Conservation (phyloP, 2,329 filamentous ascomycete species). For the Mollisia scopiformis region DNA sequence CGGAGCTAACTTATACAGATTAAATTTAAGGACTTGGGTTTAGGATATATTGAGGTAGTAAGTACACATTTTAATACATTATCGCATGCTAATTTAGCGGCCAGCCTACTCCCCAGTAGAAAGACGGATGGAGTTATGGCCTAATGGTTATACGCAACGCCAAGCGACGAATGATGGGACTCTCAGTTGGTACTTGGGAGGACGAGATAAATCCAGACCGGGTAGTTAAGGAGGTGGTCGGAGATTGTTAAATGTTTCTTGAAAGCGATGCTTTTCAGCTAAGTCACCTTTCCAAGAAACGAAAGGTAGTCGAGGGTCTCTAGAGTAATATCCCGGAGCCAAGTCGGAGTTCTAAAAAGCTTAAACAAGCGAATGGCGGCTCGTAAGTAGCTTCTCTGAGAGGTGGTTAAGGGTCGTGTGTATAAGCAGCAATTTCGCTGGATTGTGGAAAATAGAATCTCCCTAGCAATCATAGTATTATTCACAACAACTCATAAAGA, state of each 20-base stretch:
- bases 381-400: neutral
- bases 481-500: too few relatives aligned
- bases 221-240: constrained; percentile 28
- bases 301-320: constrained; percentile 1
- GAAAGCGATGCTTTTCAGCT: constrained; percentile 4
- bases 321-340: neutral
- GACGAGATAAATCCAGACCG: constrained; percentile 24
- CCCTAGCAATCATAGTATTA: too few relatives aligned
- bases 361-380: neutral
- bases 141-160: neutral
- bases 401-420: too few relatives aligned
- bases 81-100: constrained; percentile 16
- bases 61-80: constrained; percentile 26
- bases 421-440: too few relatives aligned
- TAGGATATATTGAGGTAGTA: constrained; percentile 29
- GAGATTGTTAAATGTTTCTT: constrained; percentile 22
- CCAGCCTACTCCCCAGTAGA: constrained; percentile 22
- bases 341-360: constrained; percentile 12
- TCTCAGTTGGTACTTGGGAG: neutral
- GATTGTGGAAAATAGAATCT: too few relatives aligned
- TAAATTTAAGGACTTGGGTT: constrained; percentile 32
- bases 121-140: neutral
- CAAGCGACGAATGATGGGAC: neutral
- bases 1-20: constrained; percentile 22
- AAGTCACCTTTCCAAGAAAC: constrained; percentile 16